Conservation (phyloP, 495 filamentous ascomycete genomes). For the Neurospora terricola region DNA sequence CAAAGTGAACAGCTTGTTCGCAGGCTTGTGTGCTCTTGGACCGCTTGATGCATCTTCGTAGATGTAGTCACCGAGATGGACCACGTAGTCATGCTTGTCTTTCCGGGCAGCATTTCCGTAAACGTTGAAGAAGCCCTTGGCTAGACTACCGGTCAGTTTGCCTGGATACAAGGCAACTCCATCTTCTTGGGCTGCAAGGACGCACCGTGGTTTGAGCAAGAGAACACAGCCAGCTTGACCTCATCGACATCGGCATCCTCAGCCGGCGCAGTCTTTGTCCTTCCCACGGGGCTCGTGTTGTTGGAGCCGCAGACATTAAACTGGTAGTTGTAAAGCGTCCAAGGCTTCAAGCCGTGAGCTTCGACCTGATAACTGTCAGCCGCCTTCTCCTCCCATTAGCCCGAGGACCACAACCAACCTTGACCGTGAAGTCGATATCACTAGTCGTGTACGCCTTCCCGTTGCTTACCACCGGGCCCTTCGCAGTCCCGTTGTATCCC, state of each 20-base stretch:
- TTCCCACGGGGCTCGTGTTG: slow-evolving; percentile 34
- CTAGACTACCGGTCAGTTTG: slow-evolving; percentile 14
- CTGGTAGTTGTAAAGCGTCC: slow-evolving; percentile 45
- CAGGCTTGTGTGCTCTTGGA: slow-evolving; percentile 19
- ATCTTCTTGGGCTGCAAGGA: neutral
- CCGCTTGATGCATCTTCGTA: slow-evolving; percentile 48
- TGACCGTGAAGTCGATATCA: slow-evolving; percentile 59
- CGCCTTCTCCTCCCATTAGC: neutral
- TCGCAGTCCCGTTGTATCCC: slow-evolving; percentile 22
- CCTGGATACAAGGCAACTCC: slow-evolving; percentile 3
- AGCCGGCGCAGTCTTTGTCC: slow-evolving; percentile 43
- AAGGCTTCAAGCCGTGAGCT: slow-evolving; percentile 44
- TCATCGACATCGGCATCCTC: slow-evolving; percentile 24
- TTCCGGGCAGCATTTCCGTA: slow-evolving; percentile 57
- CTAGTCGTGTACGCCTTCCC: slow-evolving; percentile 50
- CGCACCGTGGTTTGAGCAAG: slow-evolving; percentile 42
- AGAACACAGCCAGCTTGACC: slow-evolving; percentile 41
- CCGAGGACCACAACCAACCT: slow-evolving; percentile 19
- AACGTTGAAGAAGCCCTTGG: slow-evolving; percentile 51
- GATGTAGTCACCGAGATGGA: slow-evolving; percentile 56
- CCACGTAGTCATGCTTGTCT: slow-evolving; percentile 52
- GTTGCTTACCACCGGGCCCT: slow-evolving; percentile 29
- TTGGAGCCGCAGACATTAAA: slow-evolving; percentile 40
- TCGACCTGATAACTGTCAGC: slow-evolving; percentile 36
- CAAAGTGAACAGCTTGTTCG: slow-evolving; percentile 22